Percentiles rank a stretch among this genome's conserved stretches.
phyloP scores from a whole-genome alignment of 257 asterid species.

The Echium plantagineum region DNA sequence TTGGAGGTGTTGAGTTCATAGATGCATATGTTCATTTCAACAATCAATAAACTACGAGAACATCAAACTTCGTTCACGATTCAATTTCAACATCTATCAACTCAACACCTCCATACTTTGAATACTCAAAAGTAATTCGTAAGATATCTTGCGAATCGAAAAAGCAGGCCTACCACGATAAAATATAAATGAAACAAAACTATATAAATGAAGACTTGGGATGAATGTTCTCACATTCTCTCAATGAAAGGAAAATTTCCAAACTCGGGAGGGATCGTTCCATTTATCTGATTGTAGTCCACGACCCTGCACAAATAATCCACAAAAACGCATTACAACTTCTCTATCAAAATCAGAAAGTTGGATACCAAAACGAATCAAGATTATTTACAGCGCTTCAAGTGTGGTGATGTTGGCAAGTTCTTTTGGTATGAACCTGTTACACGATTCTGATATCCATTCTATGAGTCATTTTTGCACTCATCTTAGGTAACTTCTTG shows the following conservation, averaged over 20 bases:
- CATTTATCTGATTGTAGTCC: slow-evolving; percentile 51
- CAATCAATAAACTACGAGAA: no score
- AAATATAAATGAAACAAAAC: no score
- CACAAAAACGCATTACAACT: background rate
- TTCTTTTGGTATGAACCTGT: slow-evolving; percentile 44
- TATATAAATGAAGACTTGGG: no score
- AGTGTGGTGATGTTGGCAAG: slow-evolving; percentile 57
- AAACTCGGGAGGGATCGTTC: slow-evolving; percentile 54
- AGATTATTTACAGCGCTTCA: background rate
- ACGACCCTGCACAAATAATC: slow-evolving; percentile 20
- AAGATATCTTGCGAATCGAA: no score
- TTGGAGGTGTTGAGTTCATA: no score
- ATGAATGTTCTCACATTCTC: slow-evolving; percentile 33
- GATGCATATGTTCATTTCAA: no score
- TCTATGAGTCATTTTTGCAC: background rate
- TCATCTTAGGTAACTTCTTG: background rate
- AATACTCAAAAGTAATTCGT: no score
- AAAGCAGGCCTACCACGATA: no score
- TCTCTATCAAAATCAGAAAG: background rate
- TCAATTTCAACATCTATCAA: no score
- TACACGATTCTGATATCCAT: slow-evolving; percentile 24
- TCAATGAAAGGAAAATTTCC: slow-evolving; percentile 37
- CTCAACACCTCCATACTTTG: no score
- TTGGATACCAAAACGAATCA: no score
- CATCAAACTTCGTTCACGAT: no score